Evolutionary conservation across 2,329 filamentous ascomycete species (phyloP).

Genomic region (Pleoardoris graminearum): DNA sequence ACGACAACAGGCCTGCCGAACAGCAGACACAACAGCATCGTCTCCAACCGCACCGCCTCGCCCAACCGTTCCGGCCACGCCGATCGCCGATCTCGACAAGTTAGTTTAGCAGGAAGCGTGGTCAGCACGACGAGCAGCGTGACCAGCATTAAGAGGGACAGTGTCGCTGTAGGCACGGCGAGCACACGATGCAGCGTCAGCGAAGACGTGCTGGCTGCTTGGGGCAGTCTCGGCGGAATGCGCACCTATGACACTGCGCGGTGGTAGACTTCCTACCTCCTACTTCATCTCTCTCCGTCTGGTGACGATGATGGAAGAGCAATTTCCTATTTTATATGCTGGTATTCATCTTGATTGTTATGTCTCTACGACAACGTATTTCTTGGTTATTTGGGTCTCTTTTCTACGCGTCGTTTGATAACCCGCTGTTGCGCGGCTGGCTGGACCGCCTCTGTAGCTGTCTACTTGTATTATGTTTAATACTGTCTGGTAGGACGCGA

Average conservation of each 20-base stretch:
- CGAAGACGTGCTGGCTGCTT: constrained; percentile 53
- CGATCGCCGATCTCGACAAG: constrained; percentile 20
- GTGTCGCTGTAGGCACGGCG: constrained; percentile 13
- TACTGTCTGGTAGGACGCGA: too few species aligned
- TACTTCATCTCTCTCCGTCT: background rate
- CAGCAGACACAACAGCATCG: constrained; percentile 29
- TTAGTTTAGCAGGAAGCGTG: constrained; percentile 29
- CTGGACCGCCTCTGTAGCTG: too few species aligned
- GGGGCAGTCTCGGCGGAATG: constrained; percentile 51
- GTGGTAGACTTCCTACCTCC: background rate
- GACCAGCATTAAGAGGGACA: constrained; percentile 25
- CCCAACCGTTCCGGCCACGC: constrained; percentile 13
- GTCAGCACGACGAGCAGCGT: constrained; percentile 25
- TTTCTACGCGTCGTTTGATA: too few species aligned
- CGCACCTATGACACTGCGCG: constrained; percentile 14
- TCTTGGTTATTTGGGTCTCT: too few species aligned
- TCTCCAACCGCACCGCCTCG: constrained; percentile 25
- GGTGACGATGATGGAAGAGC: background rate
- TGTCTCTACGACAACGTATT: background rate
- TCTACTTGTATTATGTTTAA: too few species aligned
- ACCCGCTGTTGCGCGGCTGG: too few species aligned
- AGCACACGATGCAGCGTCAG: constrained; percentile 46
- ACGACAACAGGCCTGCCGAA: constrained; percentile 13
- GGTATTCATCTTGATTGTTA: too few species aligned
- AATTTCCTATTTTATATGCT: too few species aligned